Evolutionary conservation across 2,329 filamentous ascomycete species (phyloP), one percentile per base, ranked within the genome.

Genomic region (Aspergillus ibericus): DNA sequence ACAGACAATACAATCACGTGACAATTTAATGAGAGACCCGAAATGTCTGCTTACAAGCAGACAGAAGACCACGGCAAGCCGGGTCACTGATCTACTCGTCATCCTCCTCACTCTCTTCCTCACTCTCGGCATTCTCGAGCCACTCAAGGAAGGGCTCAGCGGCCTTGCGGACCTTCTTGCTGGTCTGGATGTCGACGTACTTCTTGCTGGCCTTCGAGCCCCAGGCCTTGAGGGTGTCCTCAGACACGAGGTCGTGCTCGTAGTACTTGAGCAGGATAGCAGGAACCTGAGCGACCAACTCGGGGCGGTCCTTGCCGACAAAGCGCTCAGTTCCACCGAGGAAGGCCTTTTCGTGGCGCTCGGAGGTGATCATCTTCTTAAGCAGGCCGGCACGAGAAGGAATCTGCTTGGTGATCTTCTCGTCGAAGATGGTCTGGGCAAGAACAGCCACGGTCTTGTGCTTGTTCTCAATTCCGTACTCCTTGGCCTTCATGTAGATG

Each of bases 151-250:
- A 99, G 64, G 91, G 88, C 82, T 96, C 90, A 55, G 95, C 92
- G 65, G 91, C 90, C 83, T 96, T 93, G 81, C 93, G 92, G 63
- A 98, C 92, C 84, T 96, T 96, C 84, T 92, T 93, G 80, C 92
- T 96, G 61, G 88, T 93, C 60, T 88, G 75, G 61, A 96, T 78
- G 75, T 98, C 93, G 68, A 96, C 91, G 75, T 98, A 98, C 82
- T 97, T 97, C 88, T 96, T 97, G 86, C 92, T 96, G 59, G 93
- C 92, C 84, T 95, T 96, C 73, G 85, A 84, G 65, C 93, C 93
- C 93, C 95, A 99, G 68, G 89, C 88, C 78, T 88, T 90, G 73
- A 96, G 86, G 15, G 92, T 86, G 63, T 96, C 93, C 81, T 99
- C 95, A 53, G 84, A 87, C 69, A 96, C 81, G 56, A 99, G 84